phyloP scores from a whole-genome alignment of 306 rosid genomes.

The Abrus precatorius region DNA sequence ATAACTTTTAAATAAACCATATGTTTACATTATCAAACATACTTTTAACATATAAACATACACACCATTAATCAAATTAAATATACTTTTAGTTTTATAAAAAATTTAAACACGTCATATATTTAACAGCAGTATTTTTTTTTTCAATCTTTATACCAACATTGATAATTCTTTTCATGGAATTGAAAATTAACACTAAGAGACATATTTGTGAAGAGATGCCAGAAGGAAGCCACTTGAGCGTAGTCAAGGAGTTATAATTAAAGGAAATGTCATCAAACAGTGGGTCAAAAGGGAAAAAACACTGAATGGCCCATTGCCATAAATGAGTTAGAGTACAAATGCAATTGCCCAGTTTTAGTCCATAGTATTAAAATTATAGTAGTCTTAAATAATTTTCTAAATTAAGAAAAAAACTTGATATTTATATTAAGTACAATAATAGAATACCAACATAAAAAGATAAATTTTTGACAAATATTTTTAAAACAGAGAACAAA shows the following conservation, averaged over 20 bases:
- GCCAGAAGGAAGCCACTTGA: constrained; percentile 17
- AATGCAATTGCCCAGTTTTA: no score
- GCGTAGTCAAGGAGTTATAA: no score
- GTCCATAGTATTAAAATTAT: background rate
- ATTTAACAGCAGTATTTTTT: no score
- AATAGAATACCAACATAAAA: background rate
- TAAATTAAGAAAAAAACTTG: background rate
- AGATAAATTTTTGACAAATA: no score
- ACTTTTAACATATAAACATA: no score
- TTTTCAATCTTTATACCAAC: background rate
- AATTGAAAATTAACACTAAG: background rate
- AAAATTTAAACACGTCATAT: no score
- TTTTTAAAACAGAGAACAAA: background rate
- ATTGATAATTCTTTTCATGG: background rate
- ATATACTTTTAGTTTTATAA: no score
- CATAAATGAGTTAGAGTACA: background rate
- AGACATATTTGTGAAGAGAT: background rate
- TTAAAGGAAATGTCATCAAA: background rate
- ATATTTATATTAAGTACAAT: background rate
- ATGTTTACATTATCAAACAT: no score
- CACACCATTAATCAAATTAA: no score
- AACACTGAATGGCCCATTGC: background rate
- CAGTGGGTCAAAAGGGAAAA: background rate
- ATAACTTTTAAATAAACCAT: no score
- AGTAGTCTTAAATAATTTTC: background rate